Percentiles rank a stretch among this genome's conserved stretches.
Evolutionary conservation across 371 early-diverging fungal genomes (phyloP).

Genomic region (Mortierella sp.): DNA sequence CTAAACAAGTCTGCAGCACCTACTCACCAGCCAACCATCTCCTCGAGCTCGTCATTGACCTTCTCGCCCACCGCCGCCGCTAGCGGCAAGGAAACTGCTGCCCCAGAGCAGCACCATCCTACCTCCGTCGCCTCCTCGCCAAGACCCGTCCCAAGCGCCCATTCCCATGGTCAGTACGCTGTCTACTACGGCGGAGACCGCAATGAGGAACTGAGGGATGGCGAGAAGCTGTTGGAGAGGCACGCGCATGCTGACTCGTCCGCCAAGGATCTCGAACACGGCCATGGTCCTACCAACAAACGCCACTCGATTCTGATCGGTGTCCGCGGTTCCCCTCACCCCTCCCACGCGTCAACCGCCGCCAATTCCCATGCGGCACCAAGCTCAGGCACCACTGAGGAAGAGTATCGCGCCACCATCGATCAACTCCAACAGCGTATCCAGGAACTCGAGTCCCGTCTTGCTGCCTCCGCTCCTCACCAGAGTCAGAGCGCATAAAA

Average conservation of each 20-base stretch:
- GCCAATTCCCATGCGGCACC: no score
- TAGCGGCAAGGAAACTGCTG: neutral
- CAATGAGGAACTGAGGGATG: constrained; percentile 24
- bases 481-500: neutral
- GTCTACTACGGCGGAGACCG: constrained; percentile 47
- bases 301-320: constrained; percentile 23
- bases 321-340: constrained; percentile 20
- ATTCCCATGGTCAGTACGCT: constrained; percentile 22
- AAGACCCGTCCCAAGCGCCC: neutral
- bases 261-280: constrained; percentile 10
- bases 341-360: neutral
- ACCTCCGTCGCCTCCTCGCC: neutral
- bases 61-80: neutral
- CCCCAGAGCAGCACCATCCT: neutral
- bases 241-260: neutral
- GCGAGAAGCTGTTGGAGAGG: constrained; percentile 16
- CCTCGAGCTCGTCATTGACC: neutral
- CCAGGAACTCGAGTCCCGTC: constrained; percentile 38
- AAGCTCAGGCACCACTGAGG: no score
- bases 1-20: neutral
- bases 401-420: constrained; percentile 27
- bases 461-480: constrained; percentile 9
- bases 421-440: constrained; percentile 32
- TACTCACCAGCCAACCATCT: neutral
- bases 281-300: neutral